phyloP scores from a whole-genome alignment of 768 basidiomycete genomes.

The Psilocybe subaeruginosa region DNA sequence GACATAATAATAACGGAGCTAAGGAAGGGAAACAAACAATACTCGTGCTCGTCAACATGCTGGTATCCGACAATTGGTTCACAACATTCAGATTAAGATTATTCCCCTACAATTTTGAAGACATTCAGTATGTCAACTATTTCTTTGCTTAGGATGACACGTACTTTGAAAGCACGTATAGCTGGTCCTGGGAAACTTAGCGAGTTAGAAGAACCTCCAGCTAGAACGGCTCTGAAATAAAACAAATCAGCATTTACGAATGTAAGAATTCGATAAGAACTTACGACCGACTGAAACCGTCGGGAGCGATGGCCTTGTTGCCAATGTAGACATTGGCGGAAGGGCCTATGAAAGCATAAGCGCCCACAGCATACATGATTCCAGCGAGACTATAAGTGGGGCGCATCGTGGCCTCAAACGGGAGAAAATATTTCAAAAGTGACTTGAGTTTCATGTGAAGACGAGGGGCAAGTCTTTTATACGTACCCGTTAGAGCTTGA shows the following conservation, averaged over 20 bases:
- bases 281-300: slow-evolving; percentile 22
- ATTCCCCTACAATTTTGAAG: slow-evolving; percentile 29
- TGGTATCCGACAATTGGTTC: slow-evolving; percentile 43
- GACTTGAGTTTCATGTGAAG: too few relatives aligned
- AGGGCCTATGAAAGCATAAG: slow-evolving; percentile 21
- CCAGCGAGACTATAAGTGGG: background rate
- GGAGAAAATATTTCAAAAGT: background rate
- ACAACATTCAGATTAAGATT: slow-evolving; percentile 48
- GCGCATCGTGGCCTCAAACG: background rate
- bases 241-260: background rate
- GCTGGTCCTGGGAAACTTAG: slow-evolving; percentile 32
- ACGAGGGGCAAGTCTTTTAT: background rate
- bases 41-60: slow-evolving; percentile 50
- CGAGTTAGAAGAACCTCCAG: slow-evolving; percentile 17
- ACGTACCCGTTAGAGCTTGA: background rate
- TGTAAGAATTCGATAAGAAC: background rate
- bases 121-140: background rate
- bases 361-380: background rate
- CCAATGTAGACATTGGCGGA: slow-evolving; percentile 12
- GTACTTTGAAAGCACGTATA: slow-evolving; percentile 31
- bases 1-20: too few relatives aligned
- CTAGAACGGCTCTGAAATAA: slow-evolving; percentile 16
- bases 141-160: background rate
- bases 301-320: slow-evolving; percentile 17
- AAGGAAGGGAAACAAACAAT: slow-evolving; percentile 37